Evolutionary conservation across 129 eudicot genomes (phyloP), one percentile per base, ranked within the genome.

Genomic region (Centella asiatica): DNA sequence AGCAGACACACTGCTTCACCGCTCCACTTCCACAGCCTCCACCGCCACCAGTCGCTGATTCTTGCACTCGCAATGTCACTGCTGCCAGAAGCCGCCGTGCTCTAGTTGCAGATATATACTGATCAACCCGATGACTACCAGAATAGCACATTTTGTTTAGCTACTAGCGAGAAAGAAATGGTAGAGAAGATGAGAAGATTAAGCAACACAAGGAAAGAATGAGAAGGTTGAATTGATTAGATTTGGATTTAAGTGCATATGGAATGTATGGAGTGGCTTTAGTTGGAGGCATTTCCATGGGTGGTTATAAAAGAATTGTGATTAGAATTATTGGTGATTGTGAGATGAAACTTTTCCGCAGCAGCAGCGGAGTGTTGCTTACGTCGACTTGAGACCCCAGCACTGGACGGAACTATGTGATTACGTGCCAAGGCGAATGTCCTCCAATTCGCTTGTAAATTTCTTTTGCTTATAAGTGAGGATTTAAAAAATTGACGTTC

Each of bases 131-230:
- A 27, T 74, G 7, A 23, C 62, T 22, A 36, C 45, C 68, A 1
- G 76, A 69, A 73, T 82, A 78, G 49, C 95, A 82, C 95, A 85
- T 85, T 23, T 69, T n/a, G n/a, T n/a, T n/a, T 34, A 34, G 39
- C 39, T 34, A 34, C 39, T 34, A 34, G 39, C 9, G 9, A 34
- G 39, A 34, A 34, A 34, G 39, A 34, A 34, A 3, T 34, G 39
- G 9, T 34, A 34, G 9, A 34, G 39, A 34, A 3, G 9, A 3
- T 34, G 39, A 3, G 9, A 9, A 34, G 9, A 34, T 3, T 34
- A 9, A 34, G 9, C 9, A 9, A 34, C 5, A 34, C 5, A 34
- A 34, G 9, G 9, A 9, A 9, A 34, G 9, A 3, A 34, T 34
- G 39, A 34, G 39, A n/a, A n/a, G n/a, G n/a, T n/a, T n/a, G n/a